Evolutionary conservation across 31 red algal species (phyloP).

Genomic region (Bonnemaisonia californica): DNA sequence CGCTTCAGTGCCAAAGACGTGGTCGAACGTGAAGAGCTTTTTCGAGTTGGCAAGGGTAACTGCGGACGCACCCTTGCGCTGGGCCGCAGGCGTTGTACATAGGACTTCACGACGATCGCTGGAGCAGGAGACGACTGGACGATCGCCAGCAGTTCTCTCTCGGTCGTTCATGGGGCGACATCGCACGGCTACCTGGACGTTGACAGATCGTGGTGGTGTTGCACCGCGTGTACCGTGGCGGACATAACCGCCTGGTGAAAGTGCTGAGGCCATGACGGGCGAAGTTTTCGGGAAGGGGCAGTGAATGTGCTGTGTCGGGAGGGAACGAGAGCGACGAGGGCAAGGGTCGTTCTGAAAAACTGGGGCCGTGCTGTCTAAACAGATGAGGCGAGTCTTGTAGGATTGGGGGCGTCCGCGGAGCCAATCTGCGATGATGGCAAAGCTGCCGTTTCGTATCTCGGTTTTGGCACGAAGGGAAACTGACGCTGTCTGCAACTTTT

Average conservation of each 20-base stretch:
- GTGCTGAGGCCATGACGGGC: conserved; percentile 17
- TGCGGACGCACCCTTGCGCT: conserved; percentile 29
- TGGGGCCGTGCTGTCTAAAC: no score
- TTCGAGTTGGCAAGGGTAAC: conserved; percentile 42
- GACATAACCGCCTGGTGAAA: conserved; percentile 81
- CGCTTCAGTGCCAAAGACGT: conserved; percentile 83
- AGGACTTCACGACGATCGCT: conserved; percentile 49
- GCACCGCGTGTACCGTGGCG: conserved; percentile 63
- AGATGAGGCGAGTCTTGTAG: no score
- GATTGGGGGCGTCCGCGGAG: no score
- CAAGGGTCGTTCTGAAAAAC: no score
- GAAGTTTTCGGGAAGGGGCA: background rate
- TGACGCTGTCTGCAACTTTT: no score
- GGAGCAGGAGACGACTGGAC: conserved; percentile 46
- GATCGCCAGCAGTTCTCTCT: conserved; percentile 61
- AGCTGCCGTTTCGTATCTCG: no score
- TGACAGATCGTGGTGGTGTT: conserved; percentile 74
- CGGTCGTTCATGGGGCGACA: conserved; percentile 87
- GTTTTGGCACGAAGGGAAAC: no score
- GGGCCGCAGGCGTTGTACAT: conserved; percentile 20
- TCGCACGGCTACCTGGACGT: conserved; percentile 96
- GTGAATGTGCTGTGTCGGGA: no score
- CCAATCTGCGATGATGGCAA: no score
- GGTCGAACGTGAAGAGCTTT: conserved; percentile 83
- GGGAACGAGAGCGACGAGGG: no score